Percentiles rank a stretch among this genome's conserved stretches.
These are phyloP conservation scores for Prunella vulgaris DNA, from an alignment of 257 asterid species.

Conservation along the genomic window DNA sequence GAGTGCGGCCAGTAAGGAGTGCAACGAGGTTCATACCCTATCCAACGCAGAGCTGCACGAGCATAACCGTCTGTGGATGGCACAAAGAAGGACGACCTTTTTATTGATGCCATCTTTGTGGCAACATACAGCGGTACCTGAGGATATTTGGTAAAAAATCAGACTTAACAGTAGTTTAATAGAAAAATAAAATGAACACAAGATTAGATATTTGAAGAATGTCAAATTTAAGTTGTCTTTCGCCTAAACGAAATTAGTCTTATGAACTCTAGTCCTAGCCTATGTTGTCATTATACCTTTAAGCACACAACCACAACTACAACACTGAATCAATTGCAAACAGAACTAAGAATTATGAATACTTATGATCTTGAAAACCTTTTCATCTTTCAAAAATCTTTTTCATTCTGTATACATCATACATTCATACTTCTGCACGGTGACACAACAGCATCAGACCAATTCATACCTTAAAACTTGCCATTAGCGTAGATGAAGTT, in stretches of 20 bases:
- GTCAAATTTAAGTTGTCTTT: neutral
- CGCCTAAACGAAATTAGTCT: neutral
- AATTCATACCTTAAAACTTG: no score
- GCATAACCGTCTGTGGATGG: conserved; percentile 92
- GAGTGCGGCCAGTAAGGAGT: conserved; percentile 99
- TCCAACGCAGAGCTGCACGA: conserved; percentile 67
- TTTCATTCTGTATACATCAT: neutral
- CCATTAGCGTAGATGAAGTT: neutral
- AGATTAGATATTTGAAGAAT: neutral
- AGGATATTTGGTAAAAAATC: neutral
- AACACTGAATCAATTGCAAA: neutral
- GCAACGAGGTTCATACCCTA: conserved; percentile 93
- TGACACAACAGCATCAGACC: neutral
- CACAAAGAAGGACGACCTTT: conserved; percentile 80
- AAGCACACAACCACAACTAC: no score
- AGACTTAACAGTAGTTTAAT: neutral
- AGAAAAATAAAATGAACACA: neutral
- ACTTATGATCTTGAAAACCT: neutral
- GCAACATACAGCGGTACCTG: conserved; percentile 95
- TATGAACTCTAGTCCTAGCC: neutral
- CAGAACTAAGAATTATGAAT: neutral
- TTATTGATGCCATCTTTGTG: conserved; percentile 95
- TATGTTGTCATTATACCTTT: no score
- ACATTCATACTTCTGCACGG: neutral
- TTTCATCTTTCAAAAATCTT: neutral